phyloP scores from a whole-genome alignment of 2,329 filamentous ascomycete species.

The Canariomyces notabilis region DNA sequence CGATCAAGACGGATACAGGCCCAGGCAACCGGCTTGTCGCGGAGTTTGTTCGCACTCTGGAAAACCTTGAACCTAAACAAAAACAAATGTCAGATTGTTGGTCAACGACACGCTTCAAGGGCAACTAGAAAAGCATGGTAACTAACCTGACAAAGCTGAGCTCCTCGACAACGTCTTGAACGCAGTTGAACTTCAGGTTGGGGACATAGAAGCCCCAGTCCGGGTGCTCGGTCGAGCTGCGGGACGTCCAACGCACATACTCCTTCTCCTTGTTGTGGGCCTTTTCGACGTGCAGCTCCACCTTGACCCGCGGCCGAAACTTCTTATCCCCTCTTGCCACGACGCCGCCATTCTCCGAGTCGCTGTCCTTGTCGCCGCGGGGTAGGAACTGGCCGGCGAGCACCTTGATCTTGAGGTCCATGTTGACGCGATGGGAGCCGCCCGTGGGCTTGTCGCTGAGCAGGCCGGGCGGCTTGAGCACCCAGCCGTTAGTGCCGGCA shows the following conservation, averaged over 20 bases:
- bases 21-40: slow-evolving; percentile 45
- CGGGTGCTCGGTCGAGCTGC: slow-evolving; percentile 54
- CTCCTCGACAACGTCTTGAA: slow-evolving; percentile 59
- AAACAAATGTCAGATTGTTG: background rate
- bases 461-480: slow-evolving; percentile 76
- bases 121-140: too few relatives aligned
- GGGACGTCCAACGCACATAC: slow-evolving; percentile 56
- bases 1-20: slow-evolving; percentile 57
- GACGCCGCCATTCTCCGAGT: slow-evolving; percentile 30
- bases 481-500: slow-evolving; percentile 76
- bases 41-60: slow-evolving; percentile 38
- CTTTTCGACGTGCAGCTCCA: slow-evolving; percentile 75
- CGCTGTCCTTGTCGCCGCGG: slow-evolving; percentile 46
- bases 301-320: slow-evolving; percentile 70
- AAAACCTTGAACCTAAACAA: slow-evolving; percentile 51
- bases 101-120: too few relatives aligned
- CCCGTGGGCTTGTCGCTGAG: slow-evolving; percentile 44
- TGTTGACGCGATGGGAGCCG: slow-evolving; percentile 21
- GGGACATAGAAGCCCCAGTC: slow-evolving; percentile 53
- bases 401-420: slow-evolving; percentile 39
- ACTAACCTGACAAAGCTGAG: slow-evolving; percentile 69
- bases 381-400: slow-evolving; percentile 72
- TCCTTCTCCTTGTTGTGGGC: slow-evolving; percentile 33
- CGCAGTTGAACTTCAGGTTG: slow-evolving; percentile 53
- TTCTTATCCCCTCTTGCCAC: slow-evolving; percentile 43